Base-by-base conservation (phyloP, 768 basidiomycete genomes). In the Leccinum truebloodii region DNA sequence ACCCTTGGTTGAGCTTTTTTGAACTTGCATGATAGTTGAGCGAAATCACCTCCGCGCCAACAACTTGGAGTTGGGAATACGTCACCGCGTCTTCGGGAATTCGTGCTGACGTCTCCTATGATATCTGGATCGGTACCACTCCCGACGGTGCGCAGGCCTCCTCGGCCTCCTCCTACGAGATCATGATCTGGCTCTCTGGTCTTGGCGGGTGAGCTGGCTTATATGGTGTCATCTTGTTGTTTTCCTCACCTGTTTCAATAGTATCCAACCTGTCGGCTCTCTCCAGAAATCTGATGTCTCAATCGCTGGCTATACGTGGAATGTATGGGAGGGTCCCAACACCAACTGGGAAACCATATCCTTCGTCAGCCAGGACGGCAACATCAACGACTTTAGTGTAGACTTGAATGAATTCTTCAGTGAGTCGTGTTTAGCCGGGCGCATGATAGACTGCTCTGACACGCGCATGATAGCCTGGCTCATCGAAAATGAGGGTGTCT, bases 101-200 rank as follows among this genome's bases (percentile, higher is more conserved):
- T 58, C 76, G 82, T 48, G 85, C 84, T 6, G 83, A 86, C 64
- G 83, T 86, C 62, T 73, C 83, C 24, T 85, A 84, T 60, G 83
- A 84, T 60, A 81, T 85, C 50, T 86, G 84, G 84, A 66, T 77
- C 34, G 84, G 84, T 32, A 69, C 62, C 14, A 69, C 80, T 9
- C 65, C 75, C 3, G 67, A 77, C 6, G 83, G 83, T 49, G 62
- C 65, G 1, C 79, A 83, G n/a, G 83, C 83, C 0, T 73, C 80
- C 2, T 61, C 71, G 7, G 76, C 78, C 6, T 83, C 82, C 6
- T 79, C 79, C 2, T 85, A 76, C 64, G 84, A 85, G 67, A 83
- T 85, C 57, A 85, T 85, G 83, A 83, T 85, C 60, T 85, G 84
- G 84, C 78, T 85, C 28, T 84, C 83, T 55, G 80, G 82, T 39